Percentiles rank a stretch among this genome's conserved stretches.
Conservation (phyloP, 257 asterid genomes). For the Jasminum sambac region DNA sequence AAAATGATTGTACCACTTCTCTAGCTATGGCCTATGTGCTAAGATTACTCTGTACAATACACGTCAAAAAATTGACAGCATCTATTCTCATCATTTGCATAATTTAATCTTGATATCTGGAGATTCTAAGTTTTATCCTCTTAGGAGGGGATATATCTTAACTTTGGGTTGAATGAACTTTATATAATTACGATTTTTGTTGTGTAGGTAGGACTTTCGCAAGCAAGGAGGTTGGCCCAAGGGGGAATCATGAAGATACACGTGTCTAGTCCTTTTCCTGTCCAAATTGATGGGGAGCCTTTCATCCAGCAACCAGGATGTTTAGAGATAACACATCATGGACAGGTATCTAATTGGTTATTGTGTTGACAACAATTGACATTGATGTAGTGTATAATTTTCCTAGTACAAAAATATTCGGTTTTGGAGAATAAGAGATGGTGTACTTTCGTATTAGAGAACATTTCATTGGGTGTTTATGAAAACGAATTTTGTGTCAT, state of each 20-base stretch:
- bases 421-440: not conserved
- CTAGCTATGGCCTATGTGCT: not conserved
- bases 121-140: not conserved
- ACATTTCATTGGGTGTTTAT: not conserved
- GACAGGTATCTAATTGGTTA: constrained; percentile 53
- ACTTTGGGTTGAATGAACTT: constrained; percentile 9
- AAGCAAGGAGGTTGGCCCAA: constrained; percentile 89
- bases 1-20: not conserved
- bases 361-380: not conserved
- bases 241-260: constrained; percentile 64
- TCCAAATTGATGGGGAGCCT: constrained; percentile 91
- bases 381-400: not conserved
- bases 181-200: constrained; percentile 16
- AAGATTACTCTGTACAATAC: not conserved
- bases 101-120: not conserved
- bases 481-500: not conserved
- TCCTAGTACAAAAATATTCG: constrained; percentile 14
- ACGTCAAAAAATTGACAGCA: not conserved
- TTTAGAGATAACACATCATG: constrained; percentile 72
- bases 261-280: constrained; percentile 79
- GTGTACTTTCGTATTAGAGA: constrained; percentile 1
- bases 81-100: constrained; percentile 6
- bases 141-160: not conserved
- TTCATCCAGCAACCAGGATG: constrained; percentile 86
- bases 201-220: constrained; percentile 81